Conservation (phyloP, 352 stramenopile genomes). For the Pythium periplocum region DNA sequence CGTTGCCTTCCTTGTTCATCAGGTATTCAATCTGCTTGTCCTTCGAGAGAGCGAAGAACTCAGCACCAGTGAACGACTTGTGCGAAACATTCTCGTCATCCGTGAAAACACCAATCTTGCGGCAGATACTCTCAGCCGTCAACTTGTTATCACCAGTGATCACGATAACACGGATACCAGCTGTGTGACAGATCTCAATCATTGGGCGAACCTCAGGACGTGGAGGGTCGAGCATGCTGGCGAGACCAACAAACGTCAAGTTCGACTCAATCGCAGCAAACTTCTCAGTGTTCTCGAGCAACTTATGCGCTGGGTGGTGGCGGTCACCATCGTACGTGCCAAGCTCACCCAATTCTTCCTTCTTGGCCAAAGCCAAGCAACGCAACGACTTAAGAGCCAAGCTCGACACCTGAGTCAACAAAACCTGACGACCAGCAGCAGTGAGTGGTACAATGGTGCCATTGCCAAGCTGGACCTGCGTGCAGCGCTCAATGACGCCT, state of each 20-base stretch:
- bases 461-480: constrained; percentile 89
- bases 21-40: constrained; percentile 90
- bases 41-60: constrained; percentile 93
- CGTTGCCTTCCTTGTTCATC: constrained; percentile 75
- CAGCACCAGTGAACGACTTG: constrained; percentile 92
- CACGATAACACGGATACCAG: constrained; percentile 98
- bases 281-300: constrained; percentile 74
- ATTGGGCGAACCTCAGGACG: constrained; percentile 94
- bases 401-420: constrained; percentile 89
- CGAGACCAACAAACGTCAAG: constrained; percentile 96
- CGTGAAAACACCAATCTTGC: constrained; percentile 96
- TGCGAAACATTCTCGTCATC: constrained; percentile 79
- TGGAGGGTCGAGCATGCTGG: constrained; percentile 98
- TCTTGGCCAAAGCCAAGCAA: constrained; percentile 95
- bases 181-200: constrained; percentile 93
- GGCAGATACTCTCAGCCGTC: constrained; percentile 96
- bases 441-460: constrained; percentile 91
- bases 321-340: constrained; percentile 78
- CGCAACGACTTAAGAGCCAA: constrained; percentile 93
- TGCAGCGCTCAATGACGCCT: constrained; percentile 95
- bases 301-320: constrained; percentile 80
- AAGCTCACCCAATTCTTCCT: constrained; percentile 87
- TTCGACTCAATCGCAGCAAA: constrained; percentile 95
- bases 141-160: constrained; percentile 99
- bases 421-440: constrained; percentile 71